These are phyloP conservation scores for Hortaea werneckii DNA, from an alignment of 2,329 filamentous ascomycete species.

Conservation along the genomic window DNA sequence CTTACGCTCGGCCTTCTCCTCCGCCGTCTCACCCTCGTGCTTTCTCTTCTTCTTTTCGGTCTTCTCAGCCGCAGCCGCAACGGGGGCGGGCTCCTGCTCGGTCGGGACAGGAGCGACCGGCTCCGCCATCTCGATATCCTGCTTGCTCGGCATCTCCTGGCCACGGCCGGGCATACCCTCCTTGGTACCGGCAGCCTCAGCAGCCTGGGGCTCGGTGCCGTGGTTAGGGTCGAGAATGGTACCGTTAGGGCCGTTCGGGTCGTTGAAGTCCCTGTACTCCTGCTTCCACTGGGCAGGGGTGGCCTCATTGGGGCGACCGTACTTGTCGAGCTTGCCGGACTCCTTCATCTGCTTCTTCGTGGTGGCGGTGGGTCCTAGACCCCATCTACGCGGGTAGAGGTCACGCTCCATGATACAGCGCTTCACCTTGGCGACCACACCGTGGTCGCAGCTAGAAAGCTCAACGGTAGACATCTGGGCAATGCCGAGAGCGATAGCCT, in stretches of 20 bases:
- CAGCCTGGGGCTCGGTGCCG: slow-evolving; percentile 20
- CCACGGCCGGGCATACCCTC: slow-evolving; percentile 25
- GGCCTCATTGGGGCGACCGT: slow-evolving; percentile 78
- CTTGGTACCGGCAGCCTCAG: slow-evolving; percentile 25
- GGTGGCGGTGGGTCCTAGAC: slow-evolving; percentile 78
- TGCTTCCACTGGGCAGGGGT: slow-evolving; percentile 89
- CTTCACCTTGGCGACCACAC: slow-evolving; percentile 97
- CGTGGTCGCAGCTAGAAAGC: slow-evolving; percentile 93
- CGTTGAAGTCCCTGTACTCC: slow-evolving; percentile 84
- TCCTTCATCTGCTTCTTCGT: slow-evolving; percentile 99
- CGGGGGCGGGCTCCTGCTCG: slow-evolving; percentile 4
- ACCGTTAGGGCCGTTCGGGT: slow-evolving; percentile 28
- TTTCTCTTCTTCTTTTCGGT: slow-evolving; percentile 38
- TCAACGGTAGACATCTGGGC: slow-evolving; percentile 98
- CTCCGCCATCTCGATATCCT: slow-evolving; percentile 29
- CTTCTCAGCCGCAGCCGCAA: slow-evolving; percentile 15
- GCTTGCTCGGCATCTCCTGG: slow-evolving; percentile 31
- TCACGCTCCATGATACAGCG: slow-evolving; percentile 99
- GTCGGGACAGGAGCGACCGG: slow-evolving; percentile 20
- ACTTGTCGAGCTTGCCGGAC: slow-evolving; percentile 97
- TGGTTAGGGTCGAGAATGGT: slow-evolving; percentile 4
- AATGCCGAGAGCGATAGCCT: slow-evolving; percentile 92
- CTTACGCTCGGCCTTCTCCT: slow-evolving; percentile 40
- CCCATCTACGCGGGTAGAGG: slow-evolving; percentile 93
- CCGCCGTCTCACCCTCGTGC: slow-evolving; percentile 35